Conservation (phyloP, 345 rosid species). For the Hypericum perforatum region DNA sequence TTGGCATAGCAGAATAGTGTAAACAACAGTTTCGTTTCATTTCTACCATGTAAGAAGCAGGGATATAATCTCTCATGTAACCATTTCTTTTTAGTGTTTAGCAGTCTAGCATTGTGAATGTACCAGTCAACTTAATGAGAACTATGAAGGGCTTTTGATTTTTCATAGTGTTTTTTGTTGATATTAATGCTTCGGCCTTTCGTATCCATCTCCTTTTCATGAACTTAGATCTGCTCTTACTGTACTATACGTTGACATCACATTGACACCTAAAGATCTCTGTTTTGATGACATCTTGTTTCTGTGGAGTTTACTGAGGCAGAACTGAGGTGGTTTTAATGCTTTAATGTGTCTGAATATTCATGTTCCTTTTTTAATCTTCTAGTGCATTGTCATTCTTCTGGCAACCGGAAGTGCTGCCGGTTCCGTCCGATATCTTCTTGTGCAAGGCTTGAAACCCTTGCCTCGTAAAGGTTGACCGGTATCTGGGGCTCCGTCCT, state of each 20-base stretch:
- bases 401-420: conserved; percentile 10
- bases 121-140: conserved; percentile 18
- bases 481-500: conserved; percentile 24
- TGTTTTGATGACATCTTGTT: no score
- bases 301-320: no score
- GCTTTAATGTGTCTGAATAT: conserved; percentile 11
- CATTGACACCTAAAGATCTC: no score
- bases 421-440: conserved; percentile 22
- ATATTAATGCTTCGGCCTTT: no score
- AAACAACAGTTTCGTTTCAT: conserved; percentile 18
- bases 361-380: conserved; percentile 1
- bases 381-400: conserved; percentile 10
- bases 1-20: conserved; percentile 27
- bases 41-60: conserved; percentile 27
- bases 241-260: no score
- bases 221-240: no score
- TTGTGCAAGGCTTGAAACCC: conserved; percentile 31
- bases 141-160: not conserved
- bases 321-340: not conserved
- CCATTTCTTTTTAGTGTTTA: conserved; percentile 8
- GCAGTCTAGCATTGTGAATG: conserved; percentile 22
- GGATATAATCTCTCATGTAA: conserved; percentile 11
- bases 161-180: no score
- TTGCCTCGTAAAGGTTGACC: conserved; percentile 22
- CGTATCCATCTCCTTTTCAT: no score